phyloP scores from a whole-genome alignment of 2,329 filamentous ascomycete species.

The Pseudogymnoascus sp. region DNA sequence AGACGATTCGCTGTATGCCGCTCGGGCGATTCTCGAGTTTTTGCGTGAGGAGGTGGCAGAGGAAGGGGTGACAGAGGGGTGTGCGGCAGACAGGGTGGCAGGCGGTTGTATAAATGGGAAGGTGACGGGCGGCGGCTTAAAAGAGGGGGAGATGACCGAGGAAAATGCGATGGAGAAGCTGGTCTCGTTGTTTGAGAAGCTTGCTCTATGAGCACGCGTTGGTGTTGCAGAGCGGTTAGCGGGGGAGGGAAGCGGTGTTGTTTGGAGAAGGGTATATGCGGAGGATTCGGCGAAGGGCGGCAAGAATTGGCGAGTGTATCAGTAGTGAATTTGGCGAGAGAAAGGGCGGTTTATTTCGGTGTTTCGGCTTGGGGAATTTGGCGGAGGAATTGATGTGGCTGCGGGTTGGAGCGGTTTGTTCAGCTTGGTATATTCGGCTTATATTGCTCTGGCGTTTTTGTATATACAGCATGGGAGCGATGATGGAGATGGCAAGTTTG shows the following conservation, averaged over 20 bases:
- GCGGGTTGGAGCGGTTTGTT: not conserved
- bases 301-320: not conserved
- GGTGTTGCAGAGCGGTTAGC: not conserved
- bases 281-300: not conserved
- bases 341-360: not conserved
- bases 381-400: not conserved
- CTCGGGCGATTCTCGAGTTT: conserved; percentile 28
- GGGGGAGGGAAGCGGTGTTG: not conserved
- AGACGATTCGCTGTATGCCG: conserved; percentile 25
- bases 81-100: too few relatives aligned
- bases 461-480: not conserved
- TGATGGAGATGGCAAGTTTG: not conserved
- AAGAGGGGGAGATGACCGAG: not conserved
- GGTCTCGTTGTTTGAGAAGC: not conserved
- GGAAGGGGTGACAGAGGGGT: not conserved
- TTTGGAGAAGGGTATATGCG: not conserved
- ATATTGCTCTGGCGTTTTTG: too few relatives aligned
- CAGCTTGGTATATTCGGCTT: not conserved
- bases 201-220: not conserved
- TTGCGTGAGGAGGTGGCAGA: conserved; percentile 18
- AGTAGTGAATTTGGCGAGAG: not conserved
- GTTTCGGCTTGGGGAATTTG: not conserved
- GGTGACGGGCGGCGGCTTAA: too few relatives aligned
- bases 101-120: too few relatives aligned
- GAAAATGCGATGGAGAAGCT: not conserved